Conservation (phyloP, 2,329 filamentous ascomycete species). For the Rhynchosporium secalis region DNA sequence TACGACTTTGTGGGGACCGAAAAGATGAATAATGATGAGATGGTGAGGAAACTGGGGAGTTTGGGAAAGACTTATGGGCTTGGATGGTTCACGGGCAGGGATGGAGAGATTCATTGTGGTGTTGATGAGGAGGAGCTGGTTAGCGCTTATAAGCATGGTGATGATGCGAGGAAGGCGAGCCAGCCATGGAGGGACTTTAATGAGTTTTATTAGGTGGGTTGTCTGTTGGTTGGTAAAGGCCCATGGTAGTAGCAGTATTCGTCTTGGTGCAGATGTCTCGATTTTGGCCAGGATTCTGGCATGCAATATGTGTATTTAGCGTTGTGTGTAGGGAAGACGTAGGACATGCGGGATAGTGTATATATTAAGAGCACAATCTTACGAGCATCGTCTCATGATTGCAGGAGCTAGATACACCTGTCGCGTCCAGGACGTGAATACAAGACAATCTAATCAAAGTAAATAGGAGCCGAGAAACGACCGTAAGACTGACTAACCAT, state of each 20-base stretch:
- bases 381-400: not conserved
- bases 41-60: constrained; percentile 59
- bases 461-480: too few relatives aligned
- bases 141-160: constrained; percentile 60
- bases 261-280: not conserved
- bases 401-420: not conserved
- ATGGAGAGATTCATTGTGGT: constrained; percentile 72
- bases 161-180: constrained; percentile 36
- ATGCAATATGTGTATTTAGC: not conserved
- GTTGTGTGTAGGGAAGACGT: not conserved
- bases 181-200: constrained; percentile 38
- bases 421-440: not conserved
- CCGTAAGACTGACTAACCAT: too few relatives aligned
- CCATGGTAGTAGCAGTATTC: not conserved
- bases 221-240: not conserved
- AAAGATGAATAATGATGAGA: constrained; percentile 53
- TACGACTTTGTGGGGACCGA: constrained; percentile 72
- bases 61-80: constrained; percentile 70
- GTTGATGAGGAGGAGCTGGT: constrained; percentile 75
- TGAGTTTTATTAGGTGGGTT: constrained; percentile 32
- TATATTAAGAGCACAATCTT: not conserved
- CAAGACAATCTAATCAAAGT: too few relatives aligned
- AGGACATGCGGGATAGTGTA: not conserved
- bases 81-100: constrained; percentile 74
- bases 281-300: not conserved